These are phyloP conservation scores for Dryas integrifolia DNA, from an alignment of 331 rosid genomes.

Conservation along the genomic window DNA sequence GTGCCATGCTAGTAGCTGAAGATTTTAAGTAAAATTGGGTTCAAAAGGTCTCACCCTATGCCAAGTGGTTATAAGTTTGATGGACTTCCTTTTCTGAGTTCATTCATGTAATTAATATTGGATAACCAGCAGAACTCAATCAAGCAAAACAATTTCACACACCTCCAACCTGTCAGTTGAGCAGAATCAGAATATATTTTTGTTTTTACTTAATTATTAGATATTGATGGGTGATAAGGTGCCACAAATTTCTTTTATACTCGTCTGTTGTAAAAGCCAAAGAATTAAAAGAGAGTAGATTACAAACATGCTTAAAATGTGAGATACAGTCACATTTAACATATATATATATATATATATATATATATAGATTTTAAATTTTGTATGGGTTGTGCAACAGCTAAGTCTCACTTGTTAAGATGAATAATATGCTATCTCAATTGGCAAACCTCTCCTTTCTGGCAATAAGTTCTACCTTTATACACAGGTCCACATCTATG, in stretches of 20 bases:
- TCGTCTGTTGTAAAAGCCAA: not conserved
- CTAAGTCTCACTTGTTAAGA: not conserved
- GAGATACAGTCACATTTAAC: not conserved
- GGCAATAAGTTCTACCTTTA: not conserved
- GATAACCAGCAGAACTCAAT: not conserved
- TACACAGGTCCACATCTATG: too few relatives aligned
- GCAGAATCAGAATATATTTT: not conserved
- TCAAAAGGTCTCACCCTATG: not conserved
- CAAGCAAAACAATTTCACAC: not conserved
- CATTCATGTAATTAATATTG: not conserved
- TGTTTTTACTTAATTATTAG: not conserved
- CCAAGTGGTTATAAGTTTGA: not conserved
- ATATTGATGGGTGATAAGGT: not conserved
- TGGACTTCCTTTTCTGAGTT: not conserved
- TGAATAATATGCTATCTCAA: not conserved
- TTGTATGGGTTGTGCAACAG: not conserved
- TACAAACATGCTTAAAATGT: not conserved
- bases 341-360: too few relatives aligned
- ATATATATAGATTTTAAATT: too few relatives aligned
- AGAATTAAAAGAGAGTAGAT: not conserved
- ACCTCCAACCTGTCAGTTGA: not conserved
- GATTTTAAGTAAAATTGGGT: not conserved
- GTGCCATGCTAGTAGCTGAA: not conserved
- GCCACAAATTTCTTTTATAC: too few relatives aligned
- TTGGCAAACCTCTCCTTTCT: not conserved